Percentiles rank a stretch among this genome's conserved stretches.
Evolutionary conservation across 78 protist species (phyloP).

Genomic region (Dictyostelium purpureum): DNA sequence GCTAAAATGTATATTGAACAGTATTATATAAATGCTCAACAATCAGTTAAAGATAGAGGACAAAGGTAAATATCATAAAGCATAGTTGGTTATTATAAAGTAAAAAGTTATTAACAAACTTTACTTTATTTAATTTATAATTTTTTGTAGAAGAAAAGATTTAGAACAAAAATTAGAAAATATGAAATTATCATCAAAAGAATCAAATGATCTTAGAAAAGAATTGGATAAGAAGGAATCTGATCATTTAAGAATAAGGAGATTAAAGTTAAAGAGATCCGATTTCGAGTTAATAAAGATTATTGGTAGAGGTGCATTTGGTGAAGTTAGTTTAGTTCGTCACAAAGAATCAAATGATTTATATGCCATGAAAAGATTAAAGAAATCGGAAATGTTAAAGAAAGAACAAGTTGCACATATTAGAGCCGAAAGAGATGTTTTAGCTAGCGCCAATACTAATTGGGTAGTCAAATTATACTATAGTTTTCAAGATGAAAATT

Average conservation of each 20-base stretch:
- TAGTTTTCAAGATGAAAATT: constrained; percentile 79
- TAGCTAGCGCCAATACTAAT: constrained; percentile 80
- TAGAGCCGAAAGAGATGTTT: constrained; percentile 89
- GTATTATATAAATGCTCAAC: constrained; percentile 56
- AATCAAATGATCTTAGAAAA: constrained; percentile 45
- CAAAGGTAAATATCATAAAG: constrained; percentile 43
- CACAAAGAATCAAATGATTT: constrained; percentile 59
- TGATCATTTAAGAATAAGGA: constrained; percentile 57
- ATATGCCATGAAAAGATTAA: constrained; percentile 86
- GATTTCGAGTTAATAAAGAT: constrained; percentile 72
- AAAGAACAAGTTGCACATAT: constrained; percentile 85
- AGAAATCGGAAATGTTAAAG: constrained; percentile 81
- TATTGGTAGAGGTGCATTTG: constrained; percentile 88
- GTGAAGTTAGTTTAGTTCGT: constrained; percentile 77
- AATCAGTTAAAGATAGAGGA: constrained; percentile 39
- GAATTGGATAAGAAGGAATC: constrained; percentile 80
- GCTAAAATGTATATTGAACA: constrained; percentile 77
- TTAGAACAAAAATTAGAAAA: constrained; percentile 67
- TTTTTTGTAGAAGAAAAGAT: constrained; percentile 39
- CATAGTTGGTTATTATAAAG: neutral
- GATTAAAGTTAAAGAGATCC: constrained; percentile 45
- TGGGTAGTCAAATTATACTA: constrained; percentile 72
- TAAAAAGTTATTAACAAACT: neutral
- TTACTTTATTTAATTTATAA: neutral
- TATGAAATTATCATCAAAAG: constrained; percentile 67